phyloP scores from a whole-genome alignment of 2,329 filamentous ascomycete genomes.

The Xylariaceae sp. region DNA sequence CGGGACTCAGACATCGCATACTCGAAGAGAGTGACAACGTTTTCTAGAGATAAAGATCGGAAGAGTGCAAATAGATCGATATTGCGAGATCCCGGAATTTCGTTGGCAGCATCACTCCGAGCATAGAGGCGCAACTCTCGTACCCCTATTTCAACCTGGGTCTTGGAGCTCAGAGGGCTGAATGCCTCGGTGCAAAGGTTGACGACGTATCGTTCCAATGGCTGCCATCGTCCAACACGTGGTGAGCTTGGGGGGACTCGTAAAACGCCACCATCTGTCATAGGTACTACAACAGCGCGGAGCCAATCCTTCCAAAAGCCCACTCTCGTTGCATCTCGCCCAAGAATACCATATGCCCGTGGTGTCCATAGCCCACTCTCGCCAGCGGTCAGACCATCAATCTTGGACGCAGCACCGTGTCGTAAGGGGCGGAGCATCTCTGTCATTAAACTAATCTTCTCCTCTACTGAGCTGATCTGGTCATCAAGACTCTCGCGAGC shows the following conservation, averaged over 20 bases:
- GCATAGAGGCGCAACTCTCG: constrained; percentile 89
- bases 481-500: constrained; percentile 85
- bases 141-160: constrained; percentile 87
- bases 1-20: constrained; percentile 89
- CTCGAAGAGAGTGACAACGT: constrained; percentile 89
- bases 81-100: constrained; percentile 85
- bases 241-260: constrained; percentile 86
- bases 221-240: constrained; percentile 90
- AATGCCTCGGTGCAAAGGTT: constrained; percentile 95
- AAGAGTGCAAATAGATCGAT: constrained; percentile 93
- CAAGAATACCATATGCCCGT: constrained; percentile 86
- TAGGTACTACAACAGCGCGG: constrained; percentile 86
- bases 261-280: constrained; percentile 82
- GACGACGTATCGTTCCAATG: constrained; percentile 91
- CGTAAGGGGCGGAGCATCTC: constrained; percentile 89
- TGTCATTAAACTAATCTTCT: constrained; percentile 96
- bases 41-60: constrained; percentile 81
- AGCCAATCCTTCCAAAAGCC: constrained; percentile 99
- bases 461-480: constrained; percentile 90
- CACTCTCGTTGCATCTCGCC: constrained; percentile 76
- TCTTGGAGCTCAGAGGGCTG: constrained; percentile 87
- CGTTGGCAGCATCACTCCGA: constrained; percentile 86
- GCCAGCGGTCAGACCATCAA: constrained; percentile 90
- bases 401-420: constrained; percentile 93
- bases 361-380: constrained; percentile 97